phyloP scores from a whole-genome alignment of 495 filamentous ascomycete species.

The Aspergillus indologenus region DNA sequence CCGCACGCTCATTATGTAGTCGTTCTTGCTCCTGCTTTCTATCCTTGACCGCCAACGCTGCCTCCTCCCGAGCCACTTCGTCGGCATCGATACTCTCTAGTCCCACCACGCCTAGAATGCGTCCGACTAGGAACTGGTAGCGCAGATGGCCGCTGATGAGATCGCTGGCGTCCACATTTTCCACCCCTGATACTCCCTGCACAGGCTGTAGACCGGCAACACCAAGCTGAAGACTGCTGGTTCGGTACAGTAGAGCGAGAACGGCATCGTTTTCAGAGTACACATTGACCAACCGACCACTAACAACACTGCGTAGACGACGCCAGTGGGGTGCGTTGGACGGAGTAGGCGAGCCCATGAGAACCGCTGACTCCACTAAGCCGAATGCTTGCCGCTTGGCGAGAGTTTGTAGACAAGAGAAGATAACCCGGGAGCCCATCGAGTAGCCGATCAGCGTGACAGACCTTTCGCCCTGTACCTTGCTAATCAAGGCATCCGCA shows the following conservation, averaged over 20 bases:
- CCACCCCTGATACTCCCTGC: constrained; percentile 61
- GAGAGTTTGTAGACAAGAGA: constrained; percentile 71
- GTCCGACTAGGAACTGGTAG: constrained; percentile 67
- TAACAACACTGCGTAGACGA: constrained; percentile 66
- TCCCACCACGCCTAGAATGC: constrained; percentile 64
- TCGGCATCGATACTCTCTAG: constrained; percentile 59
- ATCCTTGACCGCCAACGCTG: constrained; percentile 55
- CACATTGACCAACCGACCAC: constrained; percentile 72
- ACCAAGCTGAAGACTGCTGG: constrained; percentile 70
- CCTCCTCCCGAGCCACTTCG: constrained; percentile 58
- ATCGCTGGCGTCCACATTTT: constrained; percentile 73
- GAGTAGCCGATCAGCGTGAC: constrained; percentile 88
- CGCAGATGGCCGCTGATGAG: constrained; percentile 68
- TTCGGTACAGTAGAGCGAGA: constrained; percentile 73
- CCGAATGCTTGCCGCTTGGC: constrained; percentile 80
- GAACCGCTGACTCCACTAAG: constrained; percentile 75
- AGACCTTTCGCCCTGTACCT: constrained; percentile 82
- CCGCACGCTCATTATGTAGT: constrained; percentile 46
- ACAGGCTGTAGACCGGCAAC: constrained; percentile 72
- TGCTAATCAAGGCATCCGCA: constrained; percentile 84
- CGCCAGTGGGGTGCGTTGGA: constrained; percentile 63
- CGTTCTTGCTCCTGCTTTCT: constrained; percentile 48
- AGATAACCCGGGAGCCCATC: constrained; percentile 86
- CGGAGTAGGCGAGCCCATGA: constrained; percentile 82
- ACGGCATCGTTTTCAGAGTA: constrained; percentile 76